Evolutionary conservation across 1,284 basidiomycete species (phyloP).

Genomic region (Ustilago curta): DNA sequence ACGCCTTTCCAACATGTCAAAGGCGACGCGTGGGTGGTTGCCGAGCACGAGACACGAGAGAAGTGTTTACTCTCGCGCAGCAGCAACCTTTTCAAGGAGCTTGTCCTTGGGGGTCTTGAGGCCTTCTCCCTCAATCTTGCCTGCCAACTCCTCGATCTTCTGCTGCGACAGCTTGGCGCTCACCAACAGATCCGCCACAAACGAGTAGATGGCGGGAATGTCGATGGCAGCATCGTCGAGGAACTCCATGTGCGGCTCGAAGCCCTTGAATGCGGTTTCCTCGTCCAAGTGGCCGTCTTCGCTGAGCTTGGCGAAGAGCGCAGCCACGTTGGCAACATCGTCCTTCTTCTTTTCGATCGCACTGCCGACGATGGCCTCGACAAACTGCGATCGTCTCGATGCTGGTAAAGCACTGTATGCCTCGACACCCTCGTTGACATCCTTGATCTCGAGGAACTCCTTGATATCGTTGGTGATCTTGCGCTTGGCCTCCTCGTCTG

Average conservation of each 20-base stretch:
- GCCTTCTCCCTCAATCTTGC: constrained; percentile 66
- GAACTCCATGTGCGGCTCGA: constrained; percentile 77
- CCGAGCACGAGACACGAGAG: constrained; percentile 2
- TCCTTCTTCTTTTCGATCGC: constrained; percentile 84
- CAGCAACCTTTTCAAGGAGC: constrained; percentile 66
- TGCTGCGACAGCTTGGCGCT: constrained; percentile 52
- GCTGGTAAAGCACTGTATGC: constrained; percentile 74
- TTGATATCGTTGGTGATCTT: constrained; percentile 77
- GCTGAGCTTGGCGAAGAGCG: constrained; percentile 63
- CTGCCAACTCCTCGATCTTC: constrained; percentile 63
- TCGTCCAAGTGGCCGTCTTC: constrained; percentile 57
- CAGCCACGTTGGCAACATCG: constrained; percentile 76
- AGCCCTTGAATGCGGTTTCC: constrained; percentile 76
- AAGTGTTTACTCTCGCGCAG: constrained; percentile 35
- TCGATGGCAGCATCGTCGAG: constrained; percentile 90
- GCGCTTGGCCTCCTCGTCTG: constrained; percentile 78
- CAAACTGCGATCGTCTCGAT: constrained; percentile 76
- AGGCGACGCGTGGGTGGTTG: constrained; percentile 44
- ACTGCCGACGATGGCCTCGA: constrained; percentile 79
- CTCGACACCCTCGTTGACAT: constrained; percentile 85
- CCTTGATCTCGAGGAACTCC: constrained; percentile 73
- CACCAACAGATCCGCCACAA: constrained; percentile 74
- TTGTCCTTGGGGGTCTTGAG: constrained; percentile 66
- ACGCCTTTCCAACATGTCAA: constrained; percentile 5
- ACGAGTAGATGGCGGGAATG: constrained; percentile 83